A percentile compares a stretch with the other conserved stretches of the same genome.
Conservation (phyloP, 164 flowering plant species). For the Vitis riparia region DNA sequence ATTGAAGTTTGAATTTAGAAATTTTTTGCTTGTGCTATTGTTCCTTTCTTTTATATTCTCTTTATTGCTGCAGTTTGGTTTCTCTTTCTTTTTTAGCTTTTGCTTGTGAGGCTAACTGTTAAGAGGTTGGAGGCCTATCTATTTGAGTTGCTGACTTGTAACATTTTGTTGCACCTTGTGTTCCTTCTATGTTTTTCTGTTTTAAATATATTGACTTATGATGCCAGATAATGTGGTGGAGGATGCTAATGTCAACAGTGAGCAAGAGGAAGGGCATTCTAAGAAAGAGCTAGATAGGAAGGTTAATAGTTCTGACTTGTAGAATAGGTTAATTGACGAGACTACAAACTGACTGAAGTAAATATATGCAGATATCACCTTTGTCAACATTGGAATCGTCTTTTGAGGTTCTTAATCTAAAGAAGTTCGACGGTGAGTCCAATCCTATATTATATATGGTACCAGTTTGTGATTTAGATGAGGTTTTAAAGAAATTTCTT, state of each 20-base stretch:
- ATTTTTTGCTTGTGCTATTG: neutral
- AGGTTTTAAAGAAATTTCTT: constrained; percentile 4
- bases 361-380: constrained; percentile 72
- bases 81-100: neutral
- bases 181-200: constrained; percentile 4
- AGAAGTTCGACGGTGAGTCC: constrained; percentile 87
- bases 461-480: neutral
- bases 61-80: neutral
- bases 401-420: constrained; percentile 86
- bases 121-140: neutral
- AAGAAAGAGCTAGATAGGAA: constrained; percentile 71
- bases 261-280: constrained; percentile 39
- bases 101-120: neutral
- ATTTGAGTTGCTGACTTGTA: neutral
- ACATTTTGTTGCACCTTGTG: neutral
- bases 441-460: constrained; percentile 1
- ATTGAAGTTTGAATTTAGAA: no score
- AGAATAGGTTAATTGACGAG: constrained; percentile 2
- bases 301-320: constrained; percentile 33
- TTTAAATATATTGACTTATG: constrained; percentile 9
- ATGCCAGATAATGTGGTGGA: constrained; percentile 38
- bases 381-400: constrained; percentile 87
- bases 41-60: neutral
- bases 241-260: constrained; percentile 33
- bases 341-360: constrained; percentile 17